Evolutionary conservation across 805 yeast genomes (phyloP).

Genomic region (Candida pini): DNA sequence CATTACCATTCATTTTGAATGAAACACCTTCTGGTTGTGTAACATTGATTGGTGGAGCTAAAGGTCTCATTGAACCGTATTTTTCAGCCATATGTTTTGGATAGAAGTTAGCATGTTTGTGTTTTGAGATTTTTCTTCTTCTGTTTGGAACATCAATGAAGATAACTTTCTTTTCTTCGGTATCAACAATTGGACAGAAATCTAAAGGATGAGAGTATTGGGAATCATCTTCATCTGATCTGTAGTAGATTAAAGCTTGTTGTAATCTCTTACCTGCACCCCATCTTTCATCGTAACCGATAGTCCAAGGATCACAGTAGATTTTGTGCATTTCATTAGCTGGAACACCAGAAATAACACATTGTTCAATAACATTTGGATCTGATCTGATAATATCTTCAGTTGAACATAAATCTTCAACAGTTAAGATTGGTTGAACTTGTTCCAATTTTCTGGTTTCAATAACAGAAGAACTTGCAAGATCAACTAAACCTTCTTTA

Average conservation of each 20-base stretch:
- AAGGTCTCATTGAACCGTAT: conserved; percentile 59
- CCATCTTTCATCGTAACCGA: conserved; percentile 65
- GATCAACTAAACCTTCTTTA: conserved; percentile 65
- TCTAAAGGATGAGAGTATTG: conserved; percentile 66
- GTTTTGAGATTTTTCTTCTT: conserved; percentile 66
- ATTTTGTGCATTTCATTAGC: conserved; percentile 53
- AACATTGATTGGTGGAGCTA: conserved; percentile 60
- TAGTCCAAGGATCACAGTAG: conserved; percentile 65
- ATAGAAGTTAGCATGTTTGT: conserved; percentile 65
- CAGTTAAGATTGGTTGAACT: conserved; percentile 71
- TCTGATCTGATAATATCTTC: conserved; percentile 66
- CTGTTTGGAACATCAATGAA: conserved; percentile 70
- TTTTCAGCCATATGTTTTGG: conserved; percentile 57
- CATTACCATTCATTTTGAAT: conserved; percentile 62
- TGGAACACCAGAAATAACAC: conserved; percentile 65
- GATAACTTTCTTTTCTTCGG: conserved; percentile 62
- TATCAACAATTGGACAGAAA: conserved; percentile 78
- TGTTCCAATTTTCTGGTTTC: conserved; percentile 47
- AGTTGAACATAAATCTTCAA: conserved; percentile 56
- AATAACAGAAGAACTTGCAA: conserved; percentile 42
- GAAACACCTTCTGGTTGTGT: conserved; percentile 83
- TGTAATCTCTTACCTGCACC: conserved; percentile 70
- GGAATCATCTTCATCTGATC: conserved; percentile 71
- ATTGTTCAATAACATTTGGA: conserved; percentile 67
- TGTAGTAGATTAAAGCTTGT: conserved; percentile 76